Evolutionary conservation across 1,284 basidiomycete species (phyloP).

Genomic region (Ceratobasidium sp.): DNA sequence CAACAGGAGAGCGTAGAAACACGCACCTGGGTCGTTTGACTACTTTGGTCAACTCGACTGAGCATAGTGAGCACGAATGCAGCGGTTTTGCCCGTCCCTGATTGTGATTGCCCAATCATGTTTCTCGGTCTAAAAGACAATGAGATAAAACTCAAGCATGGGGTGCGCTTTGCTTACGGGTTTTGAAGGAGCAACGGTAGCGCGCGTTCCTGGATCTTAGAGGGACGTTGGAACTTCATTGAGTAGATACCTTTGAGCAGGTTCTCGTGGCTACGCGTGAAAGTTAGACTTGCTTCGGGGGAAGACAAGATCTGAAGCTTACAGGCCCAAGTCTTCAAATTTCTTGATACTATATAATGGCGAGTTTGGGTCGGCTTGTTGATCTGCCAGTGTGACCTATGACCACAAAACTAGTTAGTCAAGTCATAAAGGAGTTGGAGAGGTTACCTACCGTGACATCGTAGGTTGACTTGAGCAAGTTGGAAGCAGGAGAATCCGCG

Average conservation of each 20-base stretch:
- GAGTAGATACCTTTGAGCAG: conserved; percentile 96
- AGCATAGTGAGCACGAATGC: conserved; percentile 99
- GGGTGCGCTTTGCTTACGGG: conserved; percentile 69
- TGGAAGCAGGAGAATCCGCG: conserved; percentile 15
- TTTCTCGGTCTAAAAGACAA: conserved; percentile 78
- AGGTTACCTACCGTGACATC: conserved; percentile 24
- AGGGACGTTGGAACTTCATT: conserved; percentile 97
- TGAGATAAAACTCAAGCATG: conserved; percentile 20
- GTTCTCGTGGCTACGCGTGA: conserved; percentile 74
- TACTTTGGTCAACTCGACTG: conserved; percentile 87
- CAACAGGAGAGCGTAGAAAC: neutral
- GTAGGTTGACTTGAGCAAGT: conserved; percentile 34
- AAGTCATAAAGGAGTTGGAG: neutral
- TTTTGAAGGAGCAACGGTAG: conserved; percentile 90
- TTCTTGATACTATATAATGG: conserved; percentile 94
- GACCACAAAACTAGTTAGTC: neutral
- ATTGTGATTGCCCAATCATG: conserved; percentile 99
- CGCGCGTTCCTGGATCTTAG: conserved; percentile 98
- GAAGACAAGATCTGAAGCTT: conserved; percentile 52
- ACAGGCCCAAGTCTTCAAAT: conserved; percentile 96
- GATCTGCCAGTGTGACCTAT: conserved; percentile 96
- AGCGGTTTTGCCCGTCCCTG: conserved; percentile 98
- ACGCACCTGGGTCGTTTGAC: conserved; percentile 84
- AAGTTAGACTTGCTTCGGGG: conserved; percentile 42
- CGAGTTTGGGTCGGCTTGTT: conserved; percentile 95